phyloP scores from a whole-genome alignment of 129 eudicot genomes.

The Cynara cardunculus region DNA sequence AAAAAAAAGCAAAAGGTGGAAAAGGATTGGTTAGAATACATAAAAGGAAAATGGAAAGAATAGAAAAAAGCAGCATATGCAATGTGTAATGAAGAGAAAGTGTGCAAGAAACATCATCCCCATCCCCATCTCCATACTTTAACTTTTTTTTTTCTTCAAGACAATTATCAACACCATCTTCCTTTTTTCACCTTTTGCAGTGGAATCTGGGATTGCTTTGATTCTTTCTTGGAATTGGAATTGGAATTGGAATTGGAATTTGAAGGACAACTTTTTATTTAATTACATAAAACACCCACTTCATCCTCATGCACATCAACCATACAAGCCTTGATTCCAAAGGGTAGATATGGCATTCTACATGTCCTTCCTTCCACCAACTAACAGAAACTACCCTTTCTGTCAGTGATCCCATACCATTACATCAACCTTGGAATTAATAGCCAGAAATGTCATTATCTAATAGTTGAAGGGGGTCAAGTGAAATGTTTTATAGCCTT shows the following conservation, averaged over 20 bases:
- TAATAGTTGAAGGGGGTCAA: slow-evolving; percentile 21
- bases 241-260: background rate
- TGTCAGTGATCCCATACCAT: background rate
- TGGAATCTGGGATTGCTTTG: slow-evolving; percentile 34
- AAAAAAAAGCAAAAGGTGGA: slow-evolving; percentile 12
- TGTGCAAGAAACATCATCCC: slow-evolving; percentile 34
- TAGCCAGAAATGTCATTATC: background rate
- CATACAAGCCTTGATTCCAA: slow-evolving; percentile 12
- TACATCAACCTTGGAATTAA: background rate
- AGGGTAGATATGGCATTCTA: slow-evolving; percentile 21
- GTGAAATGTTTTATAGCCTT: background rate
- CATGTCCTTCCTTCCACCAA: background rate
- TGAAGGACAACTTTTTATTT: slow-evolving; percentile 25
- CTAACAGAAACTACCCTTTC: background rate
- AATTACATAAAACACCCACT: slow-evolving; percentile 20
- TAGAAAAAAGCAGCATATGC: slow-evolving; percentile 2
- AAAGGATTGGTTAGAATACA: slow-evolving; percentile 21
- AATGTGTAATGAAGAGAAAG: slow-evolving; percentile 43
- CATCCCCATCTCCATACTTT: slow-evolving; percentile 13
- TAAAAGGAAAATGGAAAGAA: slow-evolving; percentile 11
- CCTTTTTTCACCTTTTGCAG: slow-evolving; percentile 19
- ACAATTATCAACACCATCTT: slow-evolving; percentile 33
- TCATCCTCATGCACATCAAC: slow-evolving; percentile 20
- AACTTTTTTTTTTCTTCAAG: slow-evolving; percentile 26
- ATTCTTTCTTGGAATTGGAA: slow-evolving; percentile 10